Percentiles rank a stretch among this genome's conserved stretches.
Evolutionary conservation across 495 filamentous ascomycete species (phyloP).

Genomic region (Tuber indicum): DNA sequence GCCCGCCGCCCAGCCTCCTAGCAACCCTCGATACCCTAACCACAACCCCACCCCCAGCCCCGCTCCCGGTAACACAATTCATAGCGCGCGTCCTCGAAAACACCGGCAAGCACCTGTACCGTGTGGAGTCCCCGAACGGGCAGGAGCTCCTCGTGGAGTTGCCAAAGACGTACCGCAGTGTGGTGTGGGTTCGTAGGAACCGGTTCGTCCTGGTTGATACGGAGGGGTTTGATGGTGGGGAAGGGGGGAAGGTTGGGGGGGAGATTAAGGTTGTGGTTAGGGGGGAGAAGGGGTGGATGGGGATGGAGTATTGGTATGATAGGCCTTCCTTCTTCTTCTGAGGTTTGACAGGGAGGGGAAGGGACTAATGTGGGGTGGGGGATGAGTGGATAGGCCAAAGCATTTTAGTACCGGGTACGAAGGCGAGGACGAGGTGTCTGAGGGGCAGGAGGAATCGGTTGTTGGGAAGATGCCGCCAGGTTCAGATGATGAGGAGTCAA

Average conservation of each 20-base stretch:
- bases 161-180: conserved; percentile 71
- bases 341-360: not conserved
- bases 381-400: conserved; percentile 24
- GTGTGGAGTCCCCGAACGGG: conserved; percentile 54
- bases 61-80: conserved; percentile 57
- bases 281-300: conserved; percentile 87
- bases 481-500: conserved; percentile 20
- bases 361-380: not conserved
- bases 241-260: conserved; percentile 65
- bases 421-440: conserved; percentile 11
- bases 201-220: conserved; percentile 81
- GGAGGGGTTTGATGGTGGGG: conserved; percentile 55
- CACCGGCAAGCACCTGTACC: conserved; percentile 81
- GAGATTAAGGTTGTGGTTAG: conserved; percentile 90
- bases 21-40: conserved; percentile 32
- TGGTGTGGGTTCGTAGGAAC: conserved; percentile 81
- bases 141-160: conserved; percentile 65
- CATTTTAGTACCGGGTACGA: conserved; percentile 27
- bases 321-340: conserved; percentile 34
- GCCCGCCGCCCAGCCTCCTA: conserved; percentile 12
- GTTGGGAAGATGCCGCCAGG: conserved; percentile 39
- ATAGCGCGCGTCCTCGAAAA: conserved; percentile 72
- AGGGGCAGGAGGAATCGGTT: conserved; percentile 30
- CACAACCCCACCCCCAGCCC: conserved; percentile 64
- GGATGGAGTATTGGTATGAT: conserved; percentile 73